These are phyloP conservation scores for Pseudoneurospora amorphoporcata DNA, from an alignment of 495 filamentous ascomycete genomes.

Conservation along the genomic window DNA sequence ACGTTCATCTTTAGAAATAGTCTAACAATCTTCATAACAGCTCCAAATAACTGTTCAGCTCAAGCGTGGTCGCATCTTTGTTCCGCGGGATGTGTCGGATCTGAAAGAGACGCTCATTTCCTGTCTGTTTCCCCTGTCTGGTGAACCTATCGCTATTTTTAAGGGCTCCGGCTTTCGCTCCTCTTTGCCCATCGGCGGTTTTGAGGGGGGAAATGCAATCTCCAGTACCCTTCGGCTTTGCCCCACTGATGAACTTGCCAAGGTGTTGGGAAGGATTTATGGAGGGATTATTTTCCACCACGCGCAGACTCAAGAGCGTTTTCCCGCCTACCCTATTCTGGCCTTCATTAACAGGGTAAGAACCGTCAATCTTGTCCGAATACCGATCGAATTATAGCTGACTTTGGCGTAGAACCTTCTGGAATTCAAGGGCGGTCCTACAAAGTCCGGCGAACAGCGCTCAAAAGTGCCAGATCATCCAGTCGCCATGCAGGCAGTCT, in stretches of 20 bases:
- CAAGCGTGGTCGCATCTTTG: neutral
- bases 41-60: neutral
- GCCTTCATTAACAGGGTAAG: neutral
- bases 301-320: neutral
- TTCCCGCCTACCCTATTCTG: neutral
- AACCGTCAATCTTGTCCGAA: neutral
- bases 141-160: neutral
- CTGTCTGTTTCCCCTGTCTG: neutral
- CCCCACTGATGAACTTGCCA: neutral
- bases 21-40: neutral
- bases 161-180: neutral
- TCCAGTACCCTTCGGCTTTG: neutral
- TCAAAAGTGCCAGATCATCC: neutral
- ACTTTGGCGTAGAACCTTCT: neutral
- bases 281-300: neutral
- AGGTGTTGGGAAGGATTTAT: neutral
- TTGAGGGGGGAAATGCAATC: neutral
- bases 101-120: neutral
- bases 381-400: neutral
- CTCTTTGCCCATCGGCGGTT: neutral
- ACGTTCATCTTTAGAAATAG: neutral
- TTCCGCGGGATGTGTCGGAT: neutral
- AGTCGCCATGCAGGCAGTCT: neutral
- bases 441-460: neutral
- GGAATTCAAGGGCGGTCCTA: neutral